Evolutionary conservation across 208 protist genomes (phyloP).

Genomic region (Trypanosoma platydactyli): DNA sequence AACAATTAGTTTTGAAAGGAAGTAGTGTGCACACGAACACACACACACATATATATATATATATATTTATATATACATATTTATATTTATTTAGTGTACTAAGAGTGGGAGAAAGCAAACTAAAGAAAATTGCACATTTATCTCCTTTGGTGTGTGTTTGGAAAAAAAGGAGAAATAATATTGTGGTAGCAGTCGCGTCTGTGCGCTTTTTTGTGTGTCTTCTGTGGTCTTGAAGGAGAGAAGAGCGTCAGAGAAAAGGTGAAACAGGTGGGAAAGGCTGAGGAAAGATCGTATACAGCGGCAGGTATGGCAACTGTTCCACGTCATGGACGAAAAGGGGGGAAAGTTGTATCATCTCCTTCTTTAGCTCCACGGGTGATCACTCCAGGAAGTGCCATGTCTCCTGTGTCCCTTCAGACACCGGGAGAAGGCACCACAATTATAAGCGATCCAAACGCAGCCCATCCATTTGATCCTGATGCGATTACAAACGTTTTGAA

Average conservation of each 20-base stretch:
- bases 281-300: background rate
- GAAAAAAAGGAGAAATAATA: too few relatives aligned
- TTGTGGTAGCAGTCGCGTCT: too few relatives aligned
- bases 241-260: background rate
- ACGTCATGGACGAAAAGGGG: constrained; percentile 85
- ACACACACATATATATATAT: too few relatives aligned
- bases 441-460: constrained; percentile 30
- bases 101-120: too few relatives aligned
- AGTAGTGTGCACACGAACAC: too few relatives aligned
- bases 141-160: too few relatives aligned
- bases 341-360: constrained; percentile 76
- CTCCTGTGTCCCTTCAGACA: constrained; percentile 49
- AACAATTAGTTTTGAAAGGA: too few relatives aligned
- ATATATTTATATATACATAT: too few relatives aligned
- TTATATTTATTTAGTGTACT: too few relatives aligned
- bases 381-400: constrained; percentile 51
- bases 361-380: constrained; percentile 31
- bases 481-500: constrained; percentile 5
- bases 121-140: too few relatives aligned
- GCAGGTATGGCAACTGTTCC: constrained; percentile 63
- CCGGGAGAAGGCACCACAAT: constrained; percentile 33
- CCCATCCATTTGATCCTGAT: constrained; percentile 40
- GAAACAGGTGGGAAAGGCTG: background rate
- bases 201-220: too few relatives aligned
- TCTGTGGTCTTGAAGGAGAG: background rate